These are phyloP conservation scores for Exophiala sideris DNA, from an alignment of 2,329 filamentous ascomycete species.

Conservation along the genomic window DNA sequence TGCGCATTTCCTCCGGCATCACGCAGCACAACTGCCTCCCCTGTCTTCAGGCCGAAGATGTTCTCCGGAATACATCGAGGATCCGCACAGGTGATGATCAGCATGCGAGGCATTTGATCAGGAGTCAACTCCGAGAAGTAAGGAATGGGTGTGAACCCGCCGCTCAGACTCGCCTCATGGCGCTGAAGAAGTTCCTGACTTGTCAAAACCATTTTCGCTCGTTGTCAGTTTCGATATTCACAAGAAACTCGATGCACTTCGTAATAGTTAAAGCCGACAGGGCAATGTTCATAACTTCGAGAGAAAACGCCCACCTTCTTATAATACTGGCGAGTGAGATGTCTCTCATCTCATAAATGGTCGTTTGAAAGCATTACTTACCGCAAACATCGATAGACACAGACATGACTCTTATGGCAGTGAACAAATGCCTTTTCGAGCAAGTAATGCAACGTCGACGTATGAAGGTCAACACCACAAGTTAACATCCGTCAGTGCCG, in stretches of 20 bases:
- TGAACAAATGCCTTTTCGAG: too few species aligned
- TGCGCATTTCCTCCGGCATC: conserved; percentile 17
- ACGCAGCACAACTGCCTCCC: conserved; percentile 9
- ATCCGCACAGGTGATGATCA: conserved; percentile 19
- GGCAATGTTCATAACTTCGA: not conserved
- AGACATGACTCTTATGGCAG: too few species aligned
- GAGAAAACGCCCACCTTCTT: not conserved
- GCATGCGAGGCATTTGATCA: conserved; percentile 1
- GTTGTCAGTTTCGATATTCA: not conserved
- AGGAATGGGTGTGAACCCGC: conserved; percentile 6
- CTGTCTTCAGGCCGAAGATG: conserved; percentile 11
- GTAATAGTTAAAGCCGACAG: not conserved
- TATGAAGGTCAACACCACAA: too few species aligned
- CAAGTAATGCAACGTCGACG: too few species aligned
- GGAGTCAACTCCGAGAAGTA: conserved; percentile 7
- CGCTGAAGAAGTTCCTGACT: conserved; percentile 12
- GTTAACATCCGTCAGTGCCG: not conserved
- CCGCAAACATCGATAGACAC: too few species aligned
- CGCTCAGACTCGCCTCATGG: conserved; percentile 6
- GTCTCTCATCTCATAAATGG: too few species aligned
- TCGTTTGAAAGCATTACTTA: too few species aligned
- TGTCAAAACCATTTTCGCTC: not conserved
- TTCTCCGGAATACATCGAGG: conserved; percentile 15
- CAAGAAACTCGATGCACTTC: not conserved
- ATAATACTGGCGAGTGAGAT: too few species aligned